phyloP scores from a whole-genome alignment of 2,329 filamentous ascomycete species.

The Xylaria sp. region DNA sequence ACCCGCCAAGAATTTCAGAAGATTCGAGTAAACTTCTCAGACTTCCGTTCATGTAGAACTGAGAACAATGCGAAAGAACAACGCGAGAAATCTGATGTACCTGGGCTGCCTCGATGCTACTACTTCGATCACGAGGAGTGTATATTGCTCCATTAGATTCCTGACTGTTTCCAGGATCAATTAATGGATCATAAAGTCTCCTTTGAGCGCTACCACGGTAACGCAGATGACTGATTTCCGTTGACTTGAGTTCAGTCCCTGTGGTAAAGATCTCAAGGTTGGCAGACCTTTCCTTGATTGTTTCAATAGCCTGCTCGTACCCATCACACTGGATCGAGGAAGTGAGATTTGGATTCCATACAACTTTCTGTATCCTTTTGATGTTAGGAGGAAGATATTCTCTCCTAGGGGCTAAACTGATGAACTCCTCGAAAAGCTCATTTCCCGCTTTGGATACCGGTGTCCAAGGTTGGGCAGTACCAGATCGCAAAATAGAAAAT shows the following conservation, averaged over 20 bases:
- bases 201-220: conserved; percentile 38
- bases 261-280: conserved; percentile 38
- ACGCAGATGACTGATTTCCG: conserved; percentile 35
- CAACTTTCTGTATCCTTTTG: conserved; percentile 50
- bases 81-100: conserved; percentile 41
- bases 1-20: conserved; percentile 51
- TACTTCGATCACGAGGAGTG: conserved; percentile 41
- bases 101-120: conserved; percentile 13
- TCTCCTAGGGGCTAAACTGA: conserved; percentile 47
- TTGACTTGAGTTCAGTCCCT: background rate
- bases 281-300: conserved; percentile 49
- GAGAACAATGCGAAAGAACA: conserved; percentile 28
- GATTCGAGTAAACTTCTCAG: conserved; percentile 39
- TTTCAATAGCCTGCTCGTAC: conserved; percentile 46
- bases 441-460: conserved; percentile 39
- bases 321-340: conserved; percentile 55
- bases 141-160: conserved; percentile 24
- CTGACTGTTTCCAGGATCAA: conserved; percentile 13
- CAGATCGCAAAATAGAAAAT: conserved; percentile 61
- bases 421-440: conserved; percentile 40
- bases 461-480: conserved; percentile 62
- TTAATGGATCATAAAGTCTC: conserved; percentile 38
- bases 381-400: conserved; percentile 53
- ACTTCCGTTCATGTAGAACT: conserved; percentile 22
- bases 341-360: conserved; percentile 52